Base-by-base conservation (phyloP, 2,329 filamentous ascomycete genomes). In the Epichloe baconii region DNA sequence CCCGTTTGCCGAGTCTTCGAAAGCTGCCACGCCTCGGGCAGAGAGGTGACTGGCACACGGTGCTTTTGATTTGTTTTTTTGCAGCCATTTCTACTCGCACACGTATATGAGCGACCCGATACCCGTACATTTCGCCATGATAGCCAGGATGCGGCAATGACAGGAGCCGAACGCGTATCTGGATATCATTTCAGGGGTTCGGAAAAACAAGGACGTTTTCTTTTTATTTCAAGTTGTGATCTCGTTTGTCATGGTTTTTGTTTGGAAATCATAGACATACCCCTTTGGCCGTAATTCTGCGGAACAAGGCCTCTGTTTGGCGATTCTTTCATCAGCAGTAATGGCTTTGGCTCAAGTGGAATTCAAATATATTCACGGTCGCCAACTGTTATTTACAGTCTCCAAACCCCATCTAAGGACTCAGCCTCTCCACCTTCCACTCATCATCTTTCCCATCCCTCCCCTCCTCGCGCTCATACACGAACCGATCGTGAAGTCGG, bases 401-500 rank as follows among this genome's bases (percentile, higher is more conserved):
- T 47, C 23, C 8, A 31, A 31, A 31, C 7, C 26, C 7, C 26
- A 31, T 23, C 46, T 47, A 90, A 17, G 87, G 87, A 62, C 86
- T 90, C 65, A 90, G 65, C 60, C 87, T 80, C 59, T 88, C 76
- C 58, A 93, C 69, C 61, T 69, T 77, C 86, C 85, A 90, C 50
- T 68, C 66, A 15, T 59, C 69, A 11, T 61, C 64, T 47, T 52
- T 42, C 7, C 19, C 51, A 1, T 52, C 67, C 17, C 60, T 66
- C 21, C 6, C 59, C 49, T 71, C 72, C 47, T 79, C 75, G 64
- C 78, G 82, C 51, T 81, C 80, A 69, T 96, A 97, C 55, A 83
- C 78, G 66, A 98, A 97, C 23, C 93, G 84, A 74, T 98, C 93
- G 70, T 98, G 93, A 67, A 98, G 70, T 53, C 93, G 77, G 69